Evolutionary conservation across 2,329 filamentous ascomycete species (phyloP).

Genomic region (Aspergillus luchuensis): DNA sequence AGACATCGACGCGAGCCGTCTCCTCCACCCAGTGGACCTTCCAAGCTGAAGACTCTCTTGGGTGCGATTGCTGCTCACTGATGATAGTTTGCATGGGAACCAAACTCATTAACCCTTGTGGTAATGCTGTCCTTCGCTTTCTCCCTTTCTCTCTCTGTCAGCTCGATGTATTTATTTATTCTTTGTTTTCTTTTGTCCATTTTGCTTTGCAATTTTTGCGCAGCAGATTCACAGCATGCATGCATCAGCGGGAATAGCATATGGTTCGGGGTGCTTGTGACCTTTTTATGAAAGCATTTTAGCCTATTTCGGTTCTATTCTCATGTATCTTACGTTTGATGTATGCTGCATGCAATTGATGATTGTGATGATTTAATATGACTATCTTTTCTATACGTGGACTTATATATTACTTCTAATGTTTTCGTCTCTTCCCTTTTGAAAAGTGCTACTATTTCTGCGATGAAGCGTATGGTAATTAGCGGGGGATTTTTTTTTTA

Average conservation of each 20-base stretch:
- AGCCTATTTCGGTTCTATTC: neutral
- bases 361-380: neutral
- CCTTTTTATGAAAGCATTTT: neutral
- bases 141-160: neutral
- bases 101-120: neutral
- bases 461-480: neutral
- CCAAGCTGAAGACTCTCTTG: constrained; percentile 35
- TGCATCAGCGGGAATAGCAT: constrained; percentile 4
- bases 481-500: too few species aligned
- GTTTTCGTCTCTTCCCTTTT: neutral
- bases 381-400: neutral
- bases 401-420: neutral
- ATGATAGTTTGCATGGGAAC: constrained; percentile 1
- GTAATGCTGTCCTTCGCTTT: neutral
- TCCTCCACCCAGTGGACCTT: constrained; percentile 28
- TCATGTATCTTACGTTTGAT: constrained; percentile 4
- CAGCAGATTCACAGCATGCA: neutral
- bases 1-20: constrained; percentile 33
- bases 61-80: constrained; percentile 34
- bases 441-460: neutral
- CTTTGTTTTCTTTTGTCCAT: neutral
- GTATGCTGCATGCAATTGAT: neutral
- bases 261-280: constrained; percentile 3
- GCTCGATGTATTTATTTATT: neutral
- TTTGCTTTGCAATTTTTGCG: neutral